Percentiles rank a stretch among this genome's conserved stretches.
Conservation (phyloP, 257 asterid species). For the Solanum etuberosum region DNA sequence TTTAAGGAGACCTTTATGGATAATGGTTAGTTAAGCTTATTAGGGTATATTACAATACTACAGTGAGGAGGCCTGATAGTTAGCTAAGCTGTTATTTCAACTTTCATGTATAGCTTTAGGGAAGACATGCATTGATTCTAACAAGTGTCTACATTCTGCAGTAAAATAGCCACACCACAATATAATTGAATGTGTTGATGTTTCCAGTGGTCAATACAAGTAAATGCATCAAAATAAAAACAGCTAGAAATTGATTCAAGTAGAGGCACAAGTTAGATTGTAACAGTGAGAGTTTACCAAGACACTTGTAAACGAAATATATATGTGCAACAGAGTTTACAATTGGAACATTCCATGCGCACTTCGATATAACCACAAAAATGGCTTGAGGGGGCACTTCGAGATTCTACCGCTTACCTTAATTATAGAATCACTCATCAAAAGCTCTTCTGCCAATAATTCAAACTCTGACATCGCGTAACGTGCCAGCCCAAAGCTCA, state of each 20-base stretch:
- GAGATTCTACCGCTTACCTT: constrained; percentile 35
- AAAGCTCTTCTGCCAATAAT: constrained; percentile 89
- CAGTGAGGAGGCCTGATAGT: background rate
- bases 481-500: constrained; percentile 94
- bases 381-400: background rate
- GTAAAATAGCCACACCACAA: background rate
- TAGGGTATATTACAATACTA: background rate
- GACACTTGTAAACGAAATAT: background rate
- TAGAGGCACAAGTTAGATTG: background rate
- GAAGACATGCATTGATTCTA: background rate
- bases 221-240: background rate
- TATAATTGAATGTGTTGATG: background rate
- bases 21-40: background rate
- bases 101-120: background rate
- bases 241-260: background rate
- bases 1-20: background rate
- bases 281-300: background rate
- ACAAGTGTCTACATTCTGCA: background rate
- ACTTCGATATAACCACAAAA: background rate
- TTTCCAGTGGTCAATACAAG: background rate
- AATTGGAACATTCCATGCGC: background rate
- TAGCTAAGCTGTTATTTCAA: background rate
- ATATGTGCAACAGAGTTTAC: background rate
- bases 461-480: constrained; percentile 97
- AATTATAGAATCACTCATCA: constrained; percentile 87